Evolutionary conservation across 805 yeast species (phyloP).

Genomic region (Jamesozyma gamospora): DNA sequence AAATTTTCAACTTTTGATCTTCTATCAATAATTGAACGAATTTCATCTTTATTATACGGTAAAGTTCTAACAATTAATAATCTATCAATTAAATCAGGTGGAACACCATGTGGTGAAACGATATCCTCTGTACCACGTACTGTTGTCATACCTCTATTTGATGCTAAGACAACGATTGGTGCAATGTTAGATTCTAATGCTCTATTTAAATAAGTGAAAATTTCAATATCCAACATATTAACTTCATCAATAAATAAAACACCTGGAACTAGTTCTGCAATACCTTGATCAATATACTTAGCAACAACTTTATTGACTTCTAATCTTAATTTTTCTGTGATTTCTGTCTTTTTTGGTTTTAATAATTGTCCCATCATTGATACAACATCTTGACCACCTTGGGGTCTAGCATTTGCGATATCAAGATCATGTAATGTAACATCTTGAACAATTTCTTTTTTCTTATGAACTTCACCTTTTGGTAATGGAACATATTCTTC

Average conservation of each 20-base stretch:
- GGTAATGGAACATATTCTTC: conserved; percentile 98
- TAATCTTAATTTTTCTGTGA: conserved; percentile 85
- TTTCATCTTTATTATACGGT: conserved; percentile 79
- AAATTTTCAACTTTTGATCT: conserved; percentile 72
- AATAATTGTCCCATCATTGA: conserved; percentile 95
- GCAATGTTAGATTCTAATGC: conserved; percentile 89
- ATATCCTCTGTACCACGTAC: conserved; percentile 84
- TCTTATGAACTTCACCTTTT: conserved; percentile 96
- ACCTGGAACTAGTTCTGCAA: conserved; percentile 96
- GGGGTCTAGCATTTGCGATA: conserved; percentile 91
- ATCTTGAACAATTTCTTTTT: conserved; percentile 95
- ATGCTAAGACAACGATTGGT: conserved; percentile 91
- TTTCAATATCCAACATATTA: conserved; percentile 95
- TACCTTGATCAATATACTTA: conserved; percentile 94
- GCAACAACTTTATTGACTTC: conserved; percentile 95
- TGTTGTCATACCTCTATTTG: conserved; percentile 87
- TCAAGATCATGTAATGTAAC: conserved; percentile 94
- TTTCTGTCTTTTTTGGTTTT: conserved; percentile 93
- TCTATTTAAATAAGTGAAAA: conserved; percentile 87
- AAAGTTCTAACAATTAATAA: conserved; percentile 84
- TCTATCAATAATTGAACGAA: conserved; percentile 69
- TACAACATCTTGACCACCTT: conserved; percentile 92
- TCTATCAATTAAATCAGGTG: conserved; percentile 89
- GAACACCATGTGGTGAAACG: conserved; percentile 91
- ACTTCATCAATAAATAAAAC: conserved; percentile 97